Evolutionary conservation across 2,329 filamentous ascomycete genomes (phyloP).

Genomic region (Fusarium incarnatum): DNA sequence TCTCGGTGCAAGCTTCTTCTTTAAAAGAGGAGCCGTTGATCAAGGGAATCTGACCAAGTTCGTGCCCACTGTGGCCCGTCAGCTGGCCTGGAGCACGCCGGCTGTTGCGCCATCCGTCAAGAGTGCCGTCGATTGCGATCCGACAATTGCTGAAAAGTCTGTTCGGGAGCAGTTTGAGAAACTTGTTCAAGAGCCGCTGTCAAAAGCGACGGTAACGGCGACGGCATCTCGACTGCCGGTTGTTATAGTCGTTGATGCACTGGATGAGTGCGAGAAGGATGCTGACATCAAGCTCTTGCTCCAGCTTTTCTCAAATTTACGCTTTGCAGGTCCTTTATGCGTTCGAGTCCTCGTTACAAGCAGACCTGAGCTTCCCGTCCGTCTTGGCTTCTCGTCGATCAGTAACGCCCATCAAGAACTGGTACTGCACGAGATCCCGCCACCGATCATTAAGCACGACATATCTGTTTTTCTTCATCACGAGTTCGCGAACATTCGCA

Average conservation of each 20-base stretch:
- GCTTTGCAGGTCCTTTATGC: not conserved
- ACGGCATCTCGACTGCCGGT: fast-evolving
- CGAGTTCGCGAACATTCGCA: not conserved
- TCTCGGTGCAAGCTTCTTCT: too few species aligned
- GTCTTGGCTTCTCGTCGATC: not conserved
- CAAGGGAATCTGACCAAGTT: not conserved
- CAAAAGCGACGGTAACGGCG: not conserved
- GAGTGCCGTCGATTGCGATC: not conserved
- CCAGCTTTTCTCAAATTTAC: not conserved
- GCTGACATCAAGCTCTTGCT: not conserved
- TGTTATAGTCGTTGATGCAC: not conserved
- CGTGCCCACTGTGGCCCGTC: not conserved
- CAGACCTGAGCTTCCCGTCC: not conserved
- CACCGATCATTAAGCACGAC: not conserved
- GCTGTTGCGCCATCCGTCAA: not conserved
- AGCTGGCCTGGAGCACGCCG: not conserved
- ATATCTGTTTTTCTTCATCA: not conserved
- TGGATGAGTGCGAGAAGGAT: not conserved
- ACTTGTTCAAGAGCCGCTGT: not conserved
- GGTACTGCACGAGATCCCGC: not conserved
- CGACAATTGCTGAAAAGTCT: not conserved
- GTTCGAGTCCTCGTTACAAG: not conserved
- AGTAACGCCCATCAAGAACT: not conserved
- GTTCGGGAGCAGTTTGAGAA: not conserved
- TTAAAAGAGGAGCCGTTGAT: too few species aligned